phyloP scores from a whole-genome alignment of 805 yeast species.

The Ogataea degrootiae region DNA sequence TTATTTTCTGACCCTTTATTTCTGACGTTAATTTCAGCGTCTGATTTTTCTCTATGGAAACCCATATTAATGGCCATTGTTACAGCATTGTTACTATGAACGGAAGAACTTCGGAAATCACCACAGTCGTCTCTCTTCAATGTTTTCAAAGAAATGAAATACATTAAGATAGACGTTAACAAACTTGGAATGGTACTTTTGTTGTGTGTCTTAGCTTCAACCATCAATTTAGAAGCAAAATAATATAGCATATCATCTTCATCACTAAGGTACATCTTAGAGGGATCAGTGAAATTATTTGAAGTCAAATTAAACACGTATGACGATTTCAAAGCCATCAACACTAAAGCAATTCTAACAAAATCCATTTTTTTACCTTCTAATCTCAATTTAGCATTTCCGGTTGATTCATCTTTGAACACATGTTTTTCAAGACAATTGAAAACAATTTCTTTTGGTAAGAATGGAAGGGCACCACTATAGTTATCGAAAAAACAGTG shows the following conservation, averaged over 20 bases:
- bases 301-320: constrained; percentile 1
- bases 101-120: constrained; percentile 13
- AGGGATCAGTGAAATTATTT: no score
- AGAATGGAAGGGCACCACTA: constrained; percentile 7
- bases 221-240: constrained; percentile 13
- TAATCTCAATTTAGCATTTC: constrained; percentile 8
- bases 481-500: constrained; percentile 6
- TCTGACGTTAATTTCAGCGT: not conserved
- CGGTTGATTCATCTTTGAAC: constrained; percentile 1
- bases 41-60: constrained; percentile 10
- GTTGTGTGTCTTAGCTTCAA: constrained; percentile 12
- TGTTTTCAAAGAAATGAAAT: constrained; percentile 13
- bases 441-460: constrained; percentile 12
- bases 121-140: constrained; percentile 15
- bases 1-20: not conserved
- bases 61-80: constrained; percentile 21
- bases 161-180: constrained; percentile 15
- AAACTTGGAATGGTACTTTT: constrained; percentile 17
- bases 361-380: constrained; percentile 15
- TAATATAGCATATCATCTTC: constrained; percentile 16
- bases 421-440: constrained; percentile 10
- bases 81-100: constrained; percentile 14
- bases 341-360: constrained; percentile 18
- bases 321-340: constrained; percentile 10
- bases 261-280: not conserved